Percentiles rank a stretch among this genome's conserved stretches.
These are phyloP conservation scores for Ceratopteris richardii DNA, from an alignment of 75 land plant genomes.

Conservation along the genomic window DNA sequence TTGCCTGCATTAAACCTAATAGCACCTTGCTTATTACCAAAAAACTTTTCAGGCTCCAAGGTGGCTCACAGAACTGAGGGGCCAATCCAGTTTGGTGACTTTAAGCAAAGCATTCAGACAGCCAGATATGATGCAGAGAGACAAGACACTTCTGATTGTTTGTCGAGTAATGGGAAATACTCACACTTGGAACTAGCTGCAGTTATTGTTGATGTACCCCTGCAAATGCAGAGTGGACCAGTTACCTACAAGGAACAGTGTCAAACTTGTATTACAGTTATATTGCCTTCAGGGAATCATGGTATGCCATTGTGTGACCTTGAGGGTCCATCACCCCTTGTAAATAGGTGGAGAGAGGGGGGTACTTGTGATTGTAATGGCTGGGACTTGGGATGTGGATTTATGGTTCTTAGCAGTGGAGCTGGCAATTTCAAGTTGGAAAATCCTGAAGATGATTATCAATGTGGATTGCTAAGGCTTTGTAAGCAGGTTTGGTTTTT, in stretches of 20 bases:
- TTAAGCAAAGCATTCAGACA: no score
- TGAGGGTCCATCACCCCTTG: slow-evolving; percentile 10
- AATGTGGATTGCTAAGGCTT: background rate
- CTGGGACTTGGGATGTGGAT: slow-evolving; percentile 15
- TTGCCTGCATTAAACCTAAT: no score
- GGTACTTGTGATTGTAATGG: slow-evolving; percentile 14
- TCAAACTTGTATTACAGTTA: background rate
- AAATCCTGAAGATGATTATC: background rate
- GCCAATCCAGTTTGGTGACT: no score
- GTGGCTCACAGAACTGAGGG: no score
- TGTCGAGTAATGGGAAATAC: background rate
- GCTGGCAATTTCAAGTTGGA: background rate
- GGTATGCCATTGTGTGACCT: background rate
- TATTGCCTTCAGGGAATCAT: slow-evolving; percentile 11
- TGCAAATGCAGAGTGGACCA: background rate
- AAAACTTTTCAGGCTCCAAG: no score
- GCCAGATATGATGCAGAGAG: background rate
- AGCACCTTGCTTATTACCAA: no score
- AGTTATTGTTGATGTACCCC: background rate
- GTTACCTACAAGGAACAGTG: background rate
- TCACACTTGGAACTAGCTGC: slow-evolving; percentile 3
- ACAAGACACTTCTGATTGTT: background rate
- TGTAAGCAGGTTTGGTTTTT: background rate
- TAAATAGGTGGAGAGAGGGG: slow-evolving; percentile 8
- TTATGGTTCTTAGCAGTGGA: background rate